Conservation (phyloP, 495 filamentous ascomycete genomes). For the Penicillium waksmanii region DNA sequence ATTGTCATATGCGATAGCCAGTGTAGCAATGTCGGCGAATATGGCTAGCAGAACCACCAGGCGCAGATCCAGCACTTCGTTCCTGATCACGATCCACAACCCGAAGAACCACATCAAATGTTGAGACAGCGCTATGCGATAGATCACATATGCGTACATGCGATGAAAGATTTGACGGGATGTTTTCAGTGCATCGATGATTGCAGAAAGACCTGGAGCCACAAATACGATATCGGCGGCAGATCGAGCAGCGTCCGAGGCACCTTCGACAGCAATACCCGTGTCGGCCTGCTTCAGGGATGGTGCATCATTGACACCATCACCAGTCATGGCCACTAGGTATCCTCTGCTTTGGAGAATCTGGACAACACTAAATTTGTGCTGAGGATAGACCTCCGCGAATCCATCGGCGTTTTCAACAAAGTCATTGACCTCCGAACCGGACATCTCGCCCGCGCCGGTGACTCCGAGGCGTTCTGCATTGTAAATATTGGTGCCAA, state of each 20-base stretch:
- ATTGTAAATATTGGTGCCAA: conserved; percentile 94
- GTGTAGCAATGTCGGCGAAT: conserved; percentile 90
- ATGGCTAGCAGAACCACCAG: conserved; percentile 92
- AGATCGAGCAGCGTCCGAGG: conserved; percentile 89
- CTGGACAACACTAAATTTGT: conserved; percentile 97
- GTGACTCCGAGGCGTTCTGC: conserved; percentile 82
- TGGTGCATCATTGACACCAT: conserved; percentile 96
- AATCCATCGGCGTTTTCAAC: conserved; percentile 95
- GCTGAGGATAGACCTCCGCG: conserved; percentile 92
- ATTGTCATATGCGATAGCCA: conserved; percentile 93
- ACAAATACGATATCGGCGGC: conserved; percentile 95
- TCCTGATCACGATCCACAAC: conserved; percentile 86
- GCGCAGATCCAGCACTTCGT: conserved; percentile 80
- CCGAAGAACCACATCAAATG: conserved; percentile 90
- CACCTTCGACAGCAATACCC: conserved; percentile 88
- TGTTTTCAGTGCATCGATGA: conserved; percentile 91
- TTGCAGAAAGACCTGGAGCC: conserved; percentile 86
- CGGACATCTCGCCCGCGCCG: conserved; percentile 88
- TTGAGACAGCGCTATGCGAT: conserved; percentile 90
- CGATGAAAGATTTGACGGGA: conserved; percentile 96
- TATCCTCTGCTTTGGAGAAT: conserved; percentile 94
- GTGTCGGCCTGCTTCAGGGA: conserved; percentile 94
- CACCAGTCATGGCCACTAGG: conserved; percentile 97
- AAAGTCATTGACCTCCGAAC: conserved; percentile 91
- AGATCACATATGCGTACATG: conserved; percentile 96